A percentile compares a stretch with the other conserved stretches of the same genome.
phyloP scores from a whole-genome alignment of 1,284 basidiomycete genomes.

The Calocybe gambosa region DNA sequence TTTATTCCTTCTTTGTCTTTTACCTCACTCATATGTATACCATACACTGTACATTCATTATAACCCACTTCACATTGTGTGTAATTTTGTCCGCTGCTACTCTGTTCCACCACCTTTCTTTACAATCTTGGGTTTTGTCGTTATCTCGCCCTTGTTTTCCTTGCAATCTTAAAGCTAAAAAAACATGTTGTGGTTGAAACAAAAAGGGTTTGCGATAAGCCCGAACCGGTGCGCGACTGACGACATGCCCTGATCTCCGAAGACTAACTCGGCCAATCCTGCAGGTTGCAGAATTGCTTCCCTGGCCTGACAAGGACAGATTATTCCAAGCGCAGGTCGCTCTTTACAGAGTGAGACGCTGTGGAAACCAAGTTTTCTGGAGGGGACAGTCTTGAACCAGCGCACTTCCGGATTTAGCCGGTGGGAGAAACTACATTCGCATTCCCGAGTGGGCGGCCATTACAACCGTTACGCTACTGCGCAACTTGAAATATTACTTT shows the following conservation, averaged over 20 bases:
- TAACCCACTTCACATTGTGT: too few relatives aligned
- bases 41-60: too few relatives aligned
- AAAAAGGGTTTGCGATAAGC: constrained; percentile 77
- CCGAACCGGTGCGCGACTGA: constrained; percentile 75
- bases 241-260: constrained; percentile 76
- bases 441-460: constrained; percentile 71
- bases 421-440: constrained; percentile 63
- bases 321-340: constrained; percentile 68
- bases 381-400: constrained; percentile 87
- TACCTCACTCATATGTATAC: too few relatives aligned
- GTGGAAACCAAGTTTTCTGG: constrained; percentile 85
- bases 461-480: constrained; percentile 69
- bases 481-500: constrained; percentile 14
- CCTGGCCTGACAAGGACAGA: constrained; percentile 75
- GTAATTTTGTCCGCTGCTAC: too few relatives aligned
- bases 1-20: too few relatives aligned
- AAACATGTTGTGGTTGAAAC: too few relatives aligned
- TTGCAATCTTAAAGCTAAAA: too few relatives aligned
- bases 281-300: constrained; percentile 86
- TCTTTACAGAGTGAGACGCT: constrained; percentile 55
- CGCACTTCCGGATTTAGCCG: constrained; percentile 61
- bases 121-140: too few relatives aligned
- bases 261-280: constrained; percentile 82
- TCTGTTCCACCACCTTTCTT: too few relatives aligned
- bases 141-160: too few relatives aligned